Base-by-base conservation (phyloP, 2,329 filamentous ascomycete species). In the Pseudonectria foliicola region DNA sequence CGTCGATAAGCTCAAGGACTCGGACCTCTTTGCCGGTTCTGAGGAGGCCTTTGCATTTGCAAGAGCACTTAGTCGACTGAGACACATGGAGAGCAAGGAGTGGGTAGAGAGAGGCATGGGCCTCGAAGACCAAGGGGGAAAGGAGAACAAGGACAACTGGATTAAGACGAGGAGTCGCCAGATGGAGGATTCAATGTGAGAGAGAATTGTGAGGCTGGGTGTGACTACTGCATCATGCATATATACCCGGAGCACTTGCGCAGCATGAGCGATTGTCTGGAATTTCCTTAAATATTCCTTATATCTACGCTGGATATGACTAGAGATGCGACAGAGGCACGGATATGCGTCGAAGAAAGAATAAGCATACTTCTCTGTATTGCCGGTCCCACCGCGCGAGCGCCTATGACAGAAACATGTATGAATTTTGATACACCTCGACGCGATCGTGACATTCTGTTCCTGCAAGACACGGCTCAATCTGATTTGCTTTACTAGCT, bases 1-100 rank as follows among this genome's bases (percentile, higher is more conserved):
- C 50, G 89, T 92, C 66, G 72, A 80, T 32, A 81, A 85, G 61
- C 69, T 98, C 50, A 94, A 94, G 66, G 81, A 80, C 46, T 87
- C 82, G 27, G 85, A 76, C 46, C 76, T 96, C 26, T 98, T 98
- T 60, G 85, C 82, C 2, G 92, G 92, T 27, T 92, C 95, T 39
- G 92, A 98, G 66, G 92, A 98, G 63, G 77, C 87, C 0, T 98
- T 98, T 66, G 92, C 92, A 0, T 98, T 98, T 67, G 88, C 88
- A 15, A 70, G 92, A 35, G 92, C 92, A 2, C 60, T 96, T 48
- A 89, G 82, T 35, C 70, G 92, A 37, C 64, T 98, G 42, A 82
- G 71, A 35, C 88, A 96, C 62, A 98, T 98, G 92, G 86, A 88
- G 13, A 92, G 86, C 57, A 77, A 80, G 59, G 84, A 95, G 58